phyloP scores from a whole-genome alignment of 1,139 yeast species.

The Kodamaea derodonti region DNA sequence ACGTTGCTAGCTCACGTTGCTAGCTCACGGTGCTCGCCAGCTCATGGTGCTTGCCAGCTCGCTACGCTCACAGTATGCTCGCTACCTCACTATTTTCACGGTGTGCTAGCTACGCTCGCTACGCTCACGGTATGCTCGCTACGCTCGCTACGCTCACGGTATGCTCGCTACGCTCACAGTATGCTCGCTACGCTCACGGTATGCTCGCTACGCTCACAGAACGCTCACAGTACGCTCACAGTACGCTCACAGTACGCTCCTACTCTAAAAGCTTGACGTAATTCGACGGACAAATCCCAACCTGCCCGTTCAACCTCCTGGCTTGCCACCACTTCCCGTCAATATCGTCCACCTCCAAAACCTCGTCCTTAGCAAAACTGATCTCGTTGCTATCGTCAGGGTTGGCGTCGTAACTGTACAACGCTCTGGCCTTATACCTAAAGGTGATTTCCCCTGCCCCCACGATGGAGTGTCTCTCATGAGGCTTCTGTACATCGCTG shows the following conservation, averaged over 20 bases:
- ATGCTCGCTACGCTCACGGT: background rate
- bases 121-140: background rate
- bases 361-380: constrained; percentile 85
- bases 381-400: constrained; percentile 93
- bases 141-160: background rate
- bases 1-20: too few relatives aligned
- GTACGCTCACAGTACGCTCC: background rate
- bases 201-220: background rate
- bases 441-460: constrained; percentile 41
- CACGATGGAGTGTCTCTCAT: constrained; percentile 6
- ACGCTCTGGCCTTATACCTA: constrained; percentile 82
- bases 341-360: constrained; percentile 86
- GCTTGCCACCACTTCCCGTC: constrained; percentile 99
- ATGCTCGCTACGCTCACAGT: background rate
- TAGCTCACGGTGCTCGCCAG: too few relatives aligned
- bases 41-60: too few relatives aligned
- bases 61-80: background rate
- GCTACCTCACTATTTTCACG: background rate
- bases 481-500: constrained; percentile 33
- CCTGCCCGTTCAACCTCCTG: constrained; percentile 80
- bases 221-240: background rate
- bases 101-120: background rate
- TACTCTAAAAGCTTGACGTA: constrained; percentile 64
- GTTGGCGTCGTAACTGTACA: constrained; percentile 86
- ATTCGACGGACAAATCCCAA: constrained; percentile 95